Evolutionary conservation across 2,329 filamentous ascomycete genomes (phyloP).

Genomic region (Neonectria neomacrospora): DNA sequence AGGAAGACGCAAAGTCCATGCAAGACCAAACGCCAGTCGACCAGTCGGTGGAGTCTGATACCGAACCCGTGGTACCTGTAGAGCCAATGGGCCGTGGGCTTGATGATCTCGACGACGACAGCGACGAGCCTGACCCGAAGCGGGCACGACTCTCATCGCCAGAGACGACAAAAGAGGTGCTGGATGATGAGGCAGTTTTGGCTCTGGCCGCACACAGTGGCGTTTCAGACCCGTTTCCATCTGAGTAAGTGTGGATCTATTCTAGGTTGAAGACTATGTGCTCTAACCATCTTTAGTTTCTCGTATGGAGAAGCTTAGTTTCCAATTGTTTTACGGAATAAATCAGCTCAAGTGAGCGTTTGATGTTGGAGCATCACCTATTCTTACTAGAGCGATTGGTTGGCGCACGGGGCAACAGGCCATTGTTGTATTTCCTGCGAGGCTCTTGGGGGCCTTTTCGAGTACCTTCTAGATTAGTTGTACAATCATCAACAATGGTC

Average conservation of each 20-base stretch:
- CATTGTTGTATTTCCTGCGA: not conserved
- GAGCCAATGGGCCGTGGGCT: conserved; percentile 23
- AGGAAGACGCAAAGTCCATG: conserved; percentile 24
- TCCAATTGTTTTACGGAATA: not conserved
- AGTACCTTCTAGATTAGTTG: not conserved
- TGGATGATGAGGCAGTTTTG: conserved; percentile 62
- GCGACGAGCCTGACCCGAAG: conserved; percentile 54
- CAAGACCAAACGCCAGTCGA: not conserved
- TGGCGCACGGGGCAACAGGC: conserved; percentile 8
- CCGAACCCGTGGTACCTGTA: conserved; percentile 16
- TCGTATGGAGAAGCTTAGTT: conserved; percentile 54
- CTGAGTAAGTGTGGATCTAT: conserved; percentile 52
- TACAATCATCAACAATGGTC: conserved; percentile 5
- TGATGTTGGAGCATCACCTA: conserved; percentile 4
- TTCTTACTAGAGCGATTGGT: not conserved
- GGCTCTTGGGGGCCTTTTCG: conserved; percentile 1
- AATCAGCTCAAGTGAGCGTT: not conserved
- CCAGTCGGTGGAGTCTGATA: conserved; percentile 14
- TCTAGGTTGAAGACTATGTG: not conserved
- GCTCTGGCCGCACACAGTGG: conserved; percentile 58
- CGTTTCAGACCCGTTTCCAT: conserved; percentile 52
- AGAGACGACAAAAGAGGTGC: conserved; percentile 47
- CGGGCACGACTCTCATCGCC: conserved; percentile 51
- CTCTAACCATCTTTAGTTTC: conserved; percentile 47
- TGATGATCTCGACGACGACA: conserved; percentile 36